Percentiles rank a stretch among this genome's conserved stretches.
phyloP scores from a whole-genome alignment of 2,329 filamentous ascomycete genomes.

The Alternaria sp. region DNA sequence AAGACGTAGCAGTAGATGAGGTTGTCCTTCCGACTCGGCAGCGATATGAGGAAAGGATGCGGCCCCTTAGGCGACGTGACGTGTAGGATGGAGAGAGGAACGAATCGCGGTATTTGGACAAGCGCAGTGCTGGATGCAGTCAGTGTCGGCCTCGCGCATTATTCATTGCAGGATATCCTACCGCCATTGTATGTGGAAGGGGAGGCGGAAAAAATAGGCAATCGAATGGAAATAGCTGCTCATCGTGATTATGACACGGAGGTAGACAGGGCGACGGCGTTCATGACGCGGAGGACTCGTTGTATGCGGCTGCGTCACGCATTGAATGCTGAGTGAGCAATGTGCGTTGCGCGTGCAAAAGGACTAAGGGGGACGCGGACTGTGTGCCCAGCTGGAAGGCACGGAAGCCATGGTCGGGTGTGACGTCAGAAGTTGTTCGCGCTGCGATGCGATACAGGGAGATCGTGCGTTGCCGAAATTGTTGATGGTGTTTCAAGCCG shows the following conservation, averaged over 20 bases:
- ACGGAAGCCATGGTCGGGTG: constrained; percentile 5
- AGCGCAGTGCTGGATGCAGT: constrained; percentile 34
- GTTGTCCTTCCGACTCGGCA: constrained; percentile 48
- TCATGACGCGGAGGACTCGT: constrained; percentile 5
- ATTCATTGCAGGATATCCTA: background rate
- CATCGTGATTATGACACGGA: constrained; percentile 27
- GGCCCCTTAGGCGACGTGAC: constrained; percentile 50
- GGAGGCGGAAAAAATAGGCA: constrained; percentile 46
- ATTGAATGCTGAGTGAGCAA: constrained; percentile 10
- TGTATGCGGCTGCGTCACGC: background rate
- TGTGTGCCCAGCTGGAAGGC: constrained; percentile 11
- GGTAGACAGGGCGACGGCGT: background rate
- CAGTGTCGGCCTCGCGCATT: background rate
- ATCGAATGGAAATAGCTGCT: constrained; percentile 39
- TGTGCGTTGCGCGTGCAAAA: background rate
- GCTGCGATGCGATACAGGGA: background rate
- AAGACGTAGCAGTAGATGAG: constrained; percentile 52
- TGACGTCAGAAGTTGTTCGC: constrained; percentile 11
- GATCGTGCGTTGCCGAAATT: background rate
- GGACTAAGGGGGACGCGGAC: constrained; percentile 2
- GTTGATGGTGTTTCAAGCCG: background rate
- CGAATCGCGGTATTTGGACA: constrained; percentile 47
- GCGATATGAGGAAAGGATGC: constrained; percentile 50
- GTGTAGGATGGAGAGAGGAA: constrained; percentile 46
- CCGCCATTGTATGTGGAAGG: constrained; percentile 38